Evolutionary conservation across 2,329 filamentous ascomycete genomes (phyloP).

Genomic region (Fusarium tricinctum): DNA sequence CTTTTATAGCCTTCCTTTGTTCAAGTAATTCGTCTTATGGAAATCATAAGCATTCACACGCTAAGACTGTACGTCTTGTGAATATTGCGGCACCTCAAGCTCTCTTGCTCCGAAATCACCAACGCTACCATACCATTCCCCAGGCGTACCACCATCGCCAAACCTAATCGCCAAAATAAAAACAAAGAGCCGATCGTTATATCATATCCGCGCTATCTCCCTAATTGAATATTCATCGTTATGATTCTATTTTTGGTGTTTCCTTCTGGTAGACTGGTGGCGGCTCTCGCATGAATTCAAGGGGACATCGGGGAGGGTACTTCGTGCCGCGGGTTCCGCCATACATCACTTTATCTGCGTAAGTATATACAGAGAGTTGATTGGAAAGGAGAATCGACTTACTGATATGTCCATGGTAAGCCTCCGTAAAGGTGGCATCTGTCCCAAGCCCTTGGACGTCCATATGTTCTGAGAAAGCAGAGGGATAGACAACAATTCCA

Average conservation of each 20-base stretch:
- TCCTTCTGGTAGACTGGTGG: conserved; percentile 55
- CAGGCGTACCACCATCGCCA: conserved; percentile 13
- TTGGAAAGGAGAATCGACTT: conserved; percentile 6
- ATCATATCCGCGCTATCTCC: background rate
- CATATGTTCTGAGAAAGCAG: conserved; percentile 56
- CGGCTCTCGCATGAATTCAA: conserved; percentile 56
- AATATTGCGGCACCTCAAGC: background rate
- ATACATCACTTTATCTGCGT: conserved; percentile 53
- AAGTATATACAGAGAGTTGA: conserved; percentile 6
- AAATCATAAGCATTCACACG: conserved; percentile 12
- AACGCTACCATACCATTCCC: conserved; percentile 23
- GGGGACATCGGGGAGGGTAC: conserved; percentile 55
- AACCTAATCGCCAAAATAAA: conserved; percentile 14
- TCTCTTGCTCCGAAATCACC: conserved; percentile 10
- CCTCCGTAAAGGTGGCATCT: conserved; percentile 56
- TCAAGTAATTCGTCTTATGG: conserved; percentile 6
- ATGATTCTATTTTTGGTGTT: conserved; percentile 18
- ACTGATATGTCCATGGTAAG: conserved; percentile 57
- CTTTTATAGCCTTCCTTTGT: background rate
- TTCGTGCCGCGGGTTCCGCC: conserved; percentile 47
- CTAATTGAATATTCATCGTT: background rate
- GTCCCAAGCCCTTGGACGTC: conserved; percentile 52
- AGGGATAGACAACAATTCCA: conserved; percentile 59
- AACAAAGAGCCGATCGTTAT: conserved; percentile 7
- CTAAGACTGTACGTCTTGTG: conserved; percentile 16